Evolutionary conservation across 495 filamentous ascomycete genomes (phyloP).

Genomic region (Hypoxylon lienhwacheense): DNA sequence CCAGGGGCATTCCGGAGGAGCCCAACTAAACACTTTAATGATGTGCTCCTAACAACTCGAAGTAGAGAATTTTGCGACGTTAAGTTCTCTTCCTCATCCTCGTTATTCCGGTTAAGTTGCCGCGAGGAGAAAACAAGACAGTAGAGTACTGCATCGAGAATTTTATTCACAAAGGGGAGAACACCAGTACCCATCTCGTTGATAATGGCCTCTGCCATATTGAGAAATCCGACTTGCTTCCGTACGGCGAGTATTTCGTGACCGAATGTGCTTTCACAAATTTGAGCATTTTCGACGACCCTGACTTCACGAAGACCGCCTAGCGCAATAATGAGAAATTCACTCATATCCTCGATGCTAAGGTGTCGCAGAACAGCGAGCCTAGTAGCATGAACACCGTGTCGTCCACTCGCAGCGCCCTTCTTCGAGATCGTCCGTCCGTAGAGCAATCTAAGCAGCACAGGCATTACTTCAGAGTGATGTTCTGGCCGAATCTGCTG

Average conservation of each 20-base stretch:
- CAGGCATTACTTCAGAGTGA: constrained; percentile 70
- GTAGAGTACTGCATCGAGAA: constrained; percentile 76
- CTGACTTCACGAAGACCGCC: constrained; percentile 64
- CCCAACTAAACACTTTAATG: constrained; percentile 75
- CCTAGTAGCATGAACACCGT: constrained; percentile 66
- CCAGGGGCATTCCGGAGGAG: constrained; percentile 70
- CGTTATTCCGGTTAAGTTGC: constrained; percentile 49
- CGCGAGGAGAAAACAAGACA: constrained; percentile 75
- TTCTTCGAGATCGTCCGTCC: constrained; percentile 83
- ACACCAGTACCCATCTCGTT: constrained; percentile 75
- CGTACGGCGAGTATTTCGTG: constrained; percentile 61
- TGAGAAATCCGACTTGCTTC: constrained; percentile 84
- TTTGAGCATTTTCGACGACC: constrained; percentile 53
- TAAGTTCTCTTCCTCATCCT: constrained; percentile 52
- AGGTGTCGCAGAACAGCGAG: constrained; percentile 56
- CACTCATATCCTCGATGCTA: constrained; percentile 62
- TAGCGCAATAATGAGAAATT: constrained; percentile 82
- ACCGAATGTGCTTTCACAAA: constrained; percentile 54
- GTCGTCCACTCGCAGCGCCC: constrained; percentile 62
- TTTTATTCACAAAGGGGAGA: constrained; percentile 57
- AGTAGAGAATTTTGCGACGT: constrained; percentile 57
- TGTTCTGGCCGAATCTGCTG: constrained; percentile 75
- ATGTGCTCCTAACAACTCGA: constrained; percentile 70
- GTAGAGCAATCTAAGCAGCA: constrained; percentile 86
- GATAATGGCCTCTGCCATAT: constrained; percentile 88